Evolutionary conservation across 139 green algal genomes (phyloP).

Genomic region (Medakamo hakoo): DNA sequence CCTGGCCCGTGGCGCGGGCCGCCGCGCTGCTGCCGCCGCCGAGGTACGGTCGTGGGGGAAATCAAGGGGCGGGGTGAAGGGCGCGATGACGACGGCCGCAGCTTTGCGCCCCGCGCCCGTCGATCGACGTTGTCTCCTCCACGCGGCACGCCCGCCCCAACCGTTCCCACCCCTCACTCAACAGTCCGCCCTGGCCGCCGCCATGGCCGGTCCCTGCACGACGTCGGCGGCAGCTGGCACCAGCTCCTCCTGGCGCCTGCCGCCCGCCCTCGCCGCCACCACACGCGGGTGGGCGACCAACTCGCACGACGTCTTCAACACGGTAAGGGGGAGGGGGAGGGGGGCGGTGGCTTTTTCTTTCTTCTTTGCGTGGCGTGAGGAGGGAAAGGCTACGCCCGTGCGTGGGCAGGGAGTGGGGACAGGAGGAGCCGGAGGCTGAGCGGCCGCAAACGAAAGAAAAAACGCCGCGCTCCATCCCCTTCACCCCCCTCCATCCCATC

Average conservation of each 20-base stretch:
- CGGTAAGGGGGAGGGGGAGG: slow-evolving; percentile 13
- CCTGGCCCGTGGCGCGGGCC: no score
- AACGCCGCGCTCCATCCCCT: not conserved
- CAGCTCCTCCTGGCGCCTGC: not conserved
- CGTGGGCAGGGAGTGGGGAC: no score
- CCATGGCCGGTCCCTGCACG: not conserved
- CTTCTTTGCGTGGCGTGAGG: no score
- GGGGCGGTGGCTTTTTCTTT: not conserved
- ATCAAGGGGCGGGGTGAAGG: no score
- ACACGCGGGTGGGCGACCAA: slow-evolving; percentile 58
- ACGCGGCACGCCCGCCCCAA: not conserved
- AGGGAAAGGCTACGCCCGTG: no score
- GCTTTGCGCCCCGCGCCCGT: no score
- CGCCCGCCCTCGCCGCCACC: not conserved
- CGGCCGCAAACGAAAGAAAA: no score
- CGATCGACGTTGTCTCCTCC: no score
- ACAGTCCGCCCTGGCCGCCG: not conserved
- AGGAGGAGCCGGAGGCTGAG: no score
- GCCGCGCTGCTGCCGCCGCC: no score
- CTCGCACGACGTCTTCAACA: slow-evolving; percentile 77
- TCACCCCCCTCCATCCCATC: not conserved
- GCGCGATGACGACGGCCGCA: no score
- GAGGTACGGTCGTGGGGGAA: no score
- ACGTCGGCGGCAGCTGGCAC: not conserved
- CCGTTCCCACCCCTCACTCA: not conserved